Evolutionary conservation across 2,329 filamentous ascomycete species (phyloP).

Genomic region (Dendryphion nanum): DNA sequence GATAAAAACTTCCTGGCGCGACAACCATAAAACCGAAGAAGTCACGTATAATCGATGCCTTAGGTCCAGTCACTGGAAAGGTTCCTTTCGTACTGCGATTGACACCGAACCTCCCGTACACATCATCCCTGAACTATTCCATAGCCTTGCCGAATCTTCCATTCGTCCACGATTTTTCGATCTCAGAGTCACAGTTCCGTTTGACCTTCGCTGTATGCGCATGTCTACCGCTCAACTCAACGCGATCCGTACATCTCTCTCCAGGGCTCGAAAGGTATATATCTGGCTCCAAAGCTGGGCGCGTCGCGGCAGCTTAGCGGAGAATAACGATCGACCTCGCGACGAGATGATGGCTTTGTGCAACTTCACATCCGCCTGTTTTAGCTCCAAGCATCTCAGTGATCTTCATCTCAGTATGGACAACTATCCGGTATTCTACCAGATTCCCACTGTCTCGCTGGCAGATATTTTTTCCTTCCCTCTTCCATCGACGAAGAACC

Average conservation of each 20-base stretch:
- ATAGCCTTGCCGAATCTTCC: background rate
- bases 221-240: background rate
- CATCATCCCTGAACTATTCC: conserved; percentile 2
- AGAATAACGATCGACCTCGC: conserved; percentile 3
- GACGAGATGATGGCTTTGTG: conserved; percentile 1
- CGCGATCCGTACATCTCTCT: background rate
- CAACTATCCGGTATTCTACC: background rate
- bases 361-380: background rate
- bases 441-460: background rate
- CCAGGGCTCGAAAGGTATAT: background rate
- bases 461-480: background rate
- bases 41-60: background rate
- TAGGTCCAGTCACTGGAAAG: conserved; percentile 1
- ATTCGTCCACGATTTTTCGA: conserved; percentile 3
- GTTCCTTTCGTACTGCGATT: conserved; percentile 2
- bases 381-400: conserved; percentile 1
- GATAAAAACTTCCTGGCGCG: background rate
- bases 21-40: background rate
- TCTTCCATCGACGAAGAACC: background rate
- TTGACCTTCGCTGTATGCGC: conserved; percentile 3
- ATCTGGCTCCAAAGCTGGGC: conserved; percentile 1
- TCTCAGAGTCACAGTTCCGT: conserved; percentile 1
- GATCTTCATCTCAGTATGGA: conserved; percentile 1
- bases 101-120: conserved; percentile 2
- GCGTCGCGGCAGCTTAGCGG: background rate